Percentiles rank a stretch among this genome's conserved stretches.
These are phyloP conservation scores for Mixia osmundae DNA, from an alignment of 1,284 basidiomycete genomes.

Conservation along the genomic window DNA sequence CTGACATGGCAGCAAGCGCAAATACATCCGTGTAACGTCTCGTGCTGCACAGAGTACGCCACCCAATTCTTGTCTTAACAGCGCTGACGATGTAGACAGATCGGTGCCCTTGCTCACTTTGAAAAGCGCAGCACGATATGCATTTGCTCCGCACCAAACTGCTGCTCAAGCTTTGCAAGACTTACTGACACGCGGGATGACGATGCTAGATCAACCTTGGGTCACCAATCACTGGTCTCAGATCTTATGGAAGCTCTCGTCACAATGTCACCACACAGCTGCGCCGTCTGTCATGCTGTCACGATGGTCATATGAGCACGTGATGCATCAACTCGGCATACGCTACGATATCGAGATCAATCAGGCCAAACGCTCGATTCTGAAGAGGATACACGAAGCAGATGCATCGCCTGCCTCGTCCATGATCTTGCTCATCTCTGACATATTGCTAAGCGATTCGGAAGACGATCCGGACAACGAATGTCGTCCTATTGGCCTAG, in stretches of 20 bases:
- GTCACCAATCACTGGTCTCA: conserved; percentile 74
- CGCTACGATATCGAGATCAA: conserved; percentile 76
- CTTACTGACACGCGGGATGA: not conserved
- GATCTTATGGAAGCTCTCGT: conserved; percentile 83
- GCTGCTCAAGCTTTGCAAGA: conserved; percentile 1
- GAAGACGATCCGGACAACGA: conserved; percentile 26
- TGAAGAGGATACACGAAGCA: conserved; percentile 50
- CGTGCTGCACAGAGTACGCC: too few relatives aligned
- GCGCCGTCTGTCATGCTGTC: conserved; percentile 40
- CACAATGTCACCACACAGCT: conserved; percentile 54
- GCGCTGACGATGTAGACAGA: too few relatives aligned
- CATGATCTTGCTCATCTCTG: conserved; percentile 63
- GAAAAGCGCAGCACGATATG: not conserved
- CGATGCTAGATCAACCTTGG: conserved; percentile 31
- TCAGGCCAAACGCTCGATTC: conserved; percentile 46
- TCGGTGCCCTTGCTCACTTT: not conserved
- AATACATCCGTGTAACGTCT: too few relatives aligned
- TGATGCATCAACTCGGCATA: not conserved
- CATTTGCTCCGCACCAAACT: too few relatives aligned
- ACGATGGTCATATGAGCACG: not conserved
- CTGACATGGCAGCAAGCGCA: too few relatives aligned
- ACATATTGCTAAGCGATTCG: conserved; percentile 33
- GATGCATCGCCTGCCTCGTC: conserved; percentile 46
- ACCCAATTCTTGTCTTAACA: too few relatives aligned
- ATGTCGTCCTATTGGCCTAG: conserved; percentile 30